Base-by-base conservation (phyloP, 805 yeast species). In the Yamadazyma nakazawae region DNA sequence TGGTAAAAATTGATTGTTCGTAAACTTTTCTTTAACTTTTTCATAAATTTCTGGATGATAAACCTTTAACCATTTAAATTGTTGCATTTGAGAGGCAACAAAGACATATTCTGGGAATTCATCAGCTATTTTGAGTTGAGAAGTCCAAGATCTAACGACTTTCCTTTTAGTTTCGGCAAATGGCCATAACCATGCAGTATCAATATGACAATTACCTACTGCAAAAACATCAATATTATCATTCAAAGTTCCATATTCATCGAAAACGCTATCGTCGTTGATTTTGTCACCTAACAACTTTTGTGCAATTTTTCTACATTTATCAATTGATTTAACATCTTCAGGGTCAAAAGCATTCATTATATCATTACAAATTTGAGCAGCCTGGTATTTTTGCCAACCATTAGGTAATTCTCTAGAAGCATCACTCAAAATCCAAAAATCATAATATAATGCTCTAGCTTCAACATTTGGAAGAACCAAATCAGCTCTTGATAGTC, bases 171-270 rank as follows among this genome's bases (percentile, higher is more conserved):
- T 89, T 63, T 94, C 97, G 2, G 96, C 97, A 72, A 85, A 92
- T n/a, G 97, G 98, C 99, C 99, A 92, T 48, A 90, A 74, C 99
- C 99, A 92, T 13, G 98, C 98, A 14, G 98, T 92, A 60, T 92
- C 99, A 56, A 91, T 91, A 64, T 91, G 98, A 63, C 98, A 94
- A 63, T 94, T 88, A 37, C 99, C 99, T 54, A 94, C 77, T 8
- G 88, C 96, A 64, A 72, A 85, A 10, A 91, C 96, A 47, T 84
- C 82, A 48, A 79, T 66, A 25, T 74, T 70, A 50, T 76, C 74
- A 17, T 53, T 43, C 11, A 46, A 38, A 30, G 50, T 50, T 2
- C 53, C 52, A 28, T 45, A 50, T 16, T 53, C 58, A 30, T 63
- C 59, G 54, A 73, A 84, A 1, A 92, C 97, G 10, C 75, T 74